Evolutionary conservation across 2,329 filamentous ascomycete genomes (phyloP).

Genomic region (Anthostomella pinea): DNA sequence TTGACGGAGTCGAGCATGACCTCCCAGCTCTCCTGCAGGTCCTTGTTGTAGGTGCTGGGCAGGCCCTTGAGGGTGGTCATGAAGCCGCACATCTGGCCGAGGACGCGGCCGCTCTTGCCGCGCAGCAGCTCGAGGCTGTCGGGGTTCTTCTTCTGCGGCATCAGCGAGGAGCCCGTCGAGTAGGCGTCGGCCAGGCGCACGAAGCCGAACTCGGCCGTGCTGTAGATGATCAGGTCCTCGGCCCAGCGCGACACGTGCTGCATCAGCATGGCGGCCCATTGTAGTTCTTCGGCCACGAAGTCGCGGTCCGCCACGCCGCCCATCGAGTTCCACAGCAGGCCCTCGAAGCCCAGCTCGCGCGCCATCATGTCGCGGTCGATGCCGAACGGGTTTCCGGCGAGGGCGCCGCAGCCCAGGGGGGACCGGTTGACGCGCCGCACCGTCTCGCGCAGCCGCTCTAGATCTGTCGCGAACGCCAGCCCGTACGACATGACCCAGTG

Average conservation of each 20-base stretch:
- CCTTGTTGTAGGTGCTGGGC: slow-evolving; percentile 85
- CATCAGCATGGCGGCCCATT: slow-evolving; percentile 69
- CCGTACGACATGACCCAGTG: slow-evolving; percentile 72
- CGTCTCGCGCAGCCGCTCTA: slow-evolving; percentile 66
- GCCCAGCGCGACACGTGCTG: slow-evolving; percentile 69
- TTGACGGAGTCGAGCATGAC: slow-evolving; percentile 82
- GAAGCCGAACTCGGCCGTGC: slow-evolving; percentile 72
- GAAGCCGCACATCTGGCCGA: slow-evolving; percentile 60
- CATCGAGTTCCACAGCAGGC: slow-evolving; percentile 68
- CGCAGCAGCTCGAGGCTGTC: slow-evolving; percentile 71
- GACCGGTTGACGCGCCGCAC: slow-evolving; percentile 62
- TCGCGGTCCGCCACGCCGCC: slow-evolving; percentile 68
- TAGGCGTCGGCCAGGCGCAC: slow-evolving; percentile 64
- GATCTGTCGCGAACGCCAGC: slow-evolving; percentile 60
- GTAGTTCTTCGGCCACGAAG: slow-evolving; percentile 69
- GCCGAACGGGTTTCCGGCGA: slow-evolving; percentile 73
- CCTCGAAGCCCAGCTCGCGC: slow-evolving; percentile 69
- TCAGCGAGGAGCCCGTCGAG: slow-evolving; percentile 70
- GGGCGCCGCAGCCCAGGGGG: slow-evolving; percentile 67
- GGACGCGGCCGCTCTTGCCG: slow-evolving; percentile 65
- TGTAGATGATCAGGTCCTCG: slow-evolving; percentile 75
- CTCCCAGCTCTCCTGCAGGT: slow-evolving; percentile 84
- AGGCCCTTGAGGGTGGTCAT: slow-evolving; percentile 72
- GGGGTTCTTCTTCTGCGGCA: slow-evolving; percentile 84
- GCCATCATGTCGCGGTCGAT: slow-evolving; percentile 72